phyloP scores from a whole-genome alignment of 306 rosid genomes.

The Cicer yamashitae region DNA sequence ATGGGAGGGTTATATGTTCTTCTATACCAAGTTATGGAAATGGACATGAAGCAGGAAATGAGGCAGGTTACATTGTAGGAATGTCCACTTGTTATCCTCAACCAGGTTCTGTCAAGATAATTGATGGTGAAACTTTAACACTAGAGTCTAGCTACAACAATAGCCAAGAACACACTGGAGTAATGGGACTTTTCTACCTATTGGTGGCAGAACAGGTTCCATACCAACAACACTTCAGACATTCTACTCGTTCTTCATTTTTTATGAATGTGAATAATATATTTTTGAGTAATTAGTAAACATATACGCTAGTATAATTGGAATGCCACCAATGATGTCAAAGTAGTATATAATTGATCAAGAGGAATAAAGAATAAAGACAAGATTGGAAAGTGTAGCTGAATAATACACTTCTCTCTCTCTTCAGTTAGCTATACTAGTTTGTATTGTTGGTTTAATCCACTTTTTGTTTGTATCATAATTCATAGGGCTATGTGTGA shows the following conservation, averaged over 20 bases:
- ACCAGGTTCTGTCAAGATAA: conserved; percentile 67
- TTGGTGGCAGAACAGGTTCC: conserved; percentile 71
- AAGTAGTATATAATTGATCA: background rate
- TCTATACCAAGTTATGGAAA: conserved; percentile 74
- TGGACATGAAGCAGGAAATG: conserved; percentile 76
- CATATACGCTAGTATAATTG: background rate
- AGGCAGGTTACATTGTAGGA: conserved; percentile 73
- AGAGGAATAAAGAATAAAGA: background rate
- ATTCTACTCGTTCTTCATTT: conserved; percentile 40
- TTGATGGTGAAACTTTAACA: conserved; percentile 60
- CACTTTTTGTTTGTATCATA: background rate
- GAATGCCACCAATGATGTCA: background rate
- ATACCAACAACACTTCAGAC: conserved; percentile 10
- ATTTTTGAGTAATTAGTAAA: background rate
- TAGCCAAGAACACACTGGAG: conserved; percentile 61
- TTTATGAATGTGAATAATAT: conserved; percentile 3
- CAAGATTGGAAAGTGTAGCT: background rate
- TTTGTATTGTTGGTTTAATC: no score
- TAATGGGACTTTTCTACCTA: conserved; percentile 78
- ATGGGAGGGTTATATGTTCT: conserved; percentile 72
- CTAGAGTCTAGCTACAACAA: conserved; percentile 57
- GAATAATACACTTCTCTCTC: background rate
- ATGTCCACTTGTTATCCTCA: conserved; percentile 81
- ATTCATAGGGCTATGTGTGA: background rate
- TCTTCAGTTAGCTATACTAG: background rate